Percentiles rank a stretch among this genome's conserved stretches.
phyloP scores from a whole-genome alignment of 169 alveolate genomes.

The Babesia gibsoni region DNA sequence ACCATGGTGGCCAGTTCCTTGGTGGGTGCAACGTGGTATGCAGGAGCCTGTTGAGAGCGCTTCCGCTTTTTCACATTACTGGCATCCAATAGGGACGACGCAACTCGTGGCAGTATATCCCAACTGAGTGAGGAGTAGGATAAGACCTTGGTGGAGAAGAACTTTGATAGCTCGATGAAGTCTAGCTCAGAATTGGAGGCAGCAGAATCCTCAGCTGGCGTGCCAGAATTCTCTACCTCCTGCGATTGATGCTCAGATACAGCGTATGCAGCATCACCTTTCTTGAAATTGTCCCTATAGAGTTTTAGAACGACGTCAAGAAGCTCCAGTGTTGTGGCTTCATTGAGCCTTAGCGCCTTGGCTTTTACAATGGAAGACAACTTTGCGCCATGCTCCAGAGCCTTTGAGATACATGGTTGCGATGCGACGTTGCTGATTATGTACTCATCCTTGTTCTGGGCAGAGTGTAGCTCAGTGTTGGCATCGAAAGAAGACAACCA shows the following conservation, averaged over 20 bases:
- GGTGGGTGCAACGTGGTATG: not conserved
- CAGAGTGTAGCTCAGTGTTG: slow-evolving; percentile 44
- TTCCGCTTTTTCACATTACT: slow-evolving; percentile 18
- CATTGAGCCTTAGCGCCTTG: slow-evolving; percentile 61
- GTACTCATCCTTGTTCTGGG: slow-evolving; percentile 56
- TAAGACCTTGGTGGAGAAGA: slow-evolving; percentile 47
- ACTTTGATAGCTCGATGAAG: slow-evolving; percentile 38
- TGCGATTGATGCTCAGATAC: not conserved
- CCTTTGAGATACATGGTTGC: slow-evolving; percentile 46
- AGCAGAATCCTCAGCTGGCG: not conserved
- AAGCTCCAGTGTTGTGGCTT: slow-evolving; percentile 46
- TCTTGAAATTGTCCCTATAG: slow-evolving; percentile 21
- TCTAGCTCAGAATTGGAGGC: slow-evolving; percentile 7
- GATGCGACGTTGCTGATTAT: slow-evolving; percentile 47
- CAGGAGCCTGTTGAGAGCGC: not conserved
- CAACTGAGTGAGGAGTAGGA: slow-evolving; percentile 46
- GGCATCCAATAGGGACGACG: not conserved
- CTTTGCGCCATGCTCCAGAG: slow-evolving; percentile 61
- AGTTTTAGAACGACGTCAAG: slow-evolving; percentile 24
- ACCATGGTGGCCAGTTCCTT: slow-evolving; percentile 43
- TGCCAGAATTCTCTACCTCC: not conserved
- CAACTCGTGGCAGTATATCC: slow-evolving; percentile 53
- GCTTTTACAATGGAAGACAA: slow-evolving; percentile 52
- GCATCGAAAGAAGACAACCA: slow-evolving; percentile 35
- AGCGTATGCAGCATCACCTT: not conserved